Conservation (phyloP, 2,329 filamentous ascomycete species). For the Pseudogymnoascus sp. region DNA sequence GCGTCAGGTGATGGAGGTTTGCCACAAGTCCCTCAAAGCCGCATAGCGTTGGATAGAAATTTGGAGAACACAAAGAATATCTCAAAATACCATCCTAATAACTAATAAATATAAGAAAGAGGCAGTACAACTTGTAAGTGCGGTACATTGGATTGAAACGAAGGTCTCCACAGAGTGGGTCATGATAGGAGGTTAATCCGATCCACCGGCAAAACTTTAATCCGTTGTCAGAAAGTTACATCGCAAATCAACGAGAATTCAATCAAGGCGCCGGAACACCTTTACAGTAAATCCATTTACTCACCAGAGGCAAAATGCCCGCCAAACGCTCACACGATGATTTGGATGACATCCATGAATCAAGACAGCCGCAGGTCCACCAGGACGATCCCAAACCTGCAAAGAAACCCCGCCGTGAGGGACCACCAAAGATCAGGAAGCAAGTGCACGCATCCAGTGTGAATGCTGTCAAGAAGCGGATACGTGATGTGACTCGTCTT, state of each 20-base stretch:
- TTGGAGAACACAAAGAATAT: not conserved
- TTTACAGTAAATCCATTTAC: not conserved
- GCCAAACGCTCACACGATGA: constrained; percentile 25
- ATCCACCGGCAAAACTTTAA: not conserved
- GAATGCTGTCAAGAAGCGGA: constrained; percentile 63
- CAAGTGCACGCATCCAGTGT: constrained; percentile 32
- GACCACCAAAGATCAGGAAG: constrained; percentile 22
- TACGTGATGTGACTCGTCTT: constrained; percentile 60
- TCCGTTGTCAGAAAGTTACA: constrained; percentile 10
- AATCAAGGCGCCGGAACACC: not conserved
- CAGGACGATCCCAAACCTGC: constrained; percentile 21
- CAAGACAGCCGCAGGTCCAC: constrained; percentile 25
- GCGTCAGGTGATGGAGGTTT: not conserved
- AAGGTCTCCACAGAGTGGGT: not conserved
- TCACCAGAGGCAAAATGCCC: constrained; percentile 20
- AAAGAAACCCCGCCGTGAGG: constrained; percentile 27
- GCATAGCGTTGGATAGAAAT: not conserved
- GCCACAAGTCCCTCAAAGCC: not conserved
- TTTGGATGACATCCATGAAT: constrained; percentile 24
- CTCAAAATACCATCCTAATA: not conserved
- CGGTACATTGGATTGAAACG: not conserved
- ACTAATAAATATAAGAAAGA: not conserved
- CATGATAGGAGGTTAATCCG: constrained; percentile 3
- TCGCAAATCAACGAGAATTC: constrained; percentile 6
- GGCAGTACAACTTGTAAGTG: not conserved